These are phyloP conservation scores for Aegilops tauschii DNA, from an alignment of 176 grass and related monocot genomes.

Conservation along the genomic window DNA sequence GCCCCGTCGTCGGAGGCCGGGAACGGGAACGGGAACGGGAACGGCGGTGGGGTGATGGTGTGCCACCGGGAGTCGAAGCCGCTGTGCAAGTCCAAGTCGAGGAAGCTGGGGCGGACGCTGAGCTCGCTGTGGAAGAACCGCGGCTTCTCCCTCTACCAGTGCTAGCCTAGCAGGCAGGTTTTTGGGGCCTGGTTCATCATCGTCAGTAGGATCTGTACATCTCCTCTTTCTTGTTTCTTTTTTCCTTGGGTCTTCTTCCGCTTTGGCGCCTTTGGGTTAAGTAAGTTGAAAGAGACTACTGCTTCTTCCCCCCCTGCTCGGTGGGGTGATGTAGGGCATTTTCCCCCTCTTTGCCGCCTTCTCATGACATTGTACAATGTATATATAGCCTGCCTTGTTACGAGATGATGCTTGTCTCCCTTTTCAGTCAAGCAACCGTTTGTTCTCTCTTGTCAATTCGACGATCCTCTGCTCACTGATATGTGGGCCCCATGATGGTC, in stretches of 20 bases:
- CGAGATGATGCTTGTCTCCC: neutral
- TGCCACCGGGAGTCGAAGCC: constrained; percentile 49
- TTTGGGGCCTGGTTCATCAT: constrained; percentile 6
- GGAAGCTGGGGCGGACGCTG: constrained; percentile 78
- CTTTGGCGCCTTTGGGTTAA: neutral
- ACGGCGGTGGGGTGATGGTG: constrained; percentile 10
- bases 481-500: neutral
- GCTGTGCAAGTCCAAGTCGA: constrained; percentile 79
- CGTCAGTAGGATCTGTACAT: constrained; percentile 46
- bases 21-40: constrained; percentile 17
- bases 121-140: constrained; percentile 86
- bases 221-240: constrained; percentile 31
- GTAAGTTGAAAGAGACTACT: constrained; percentile 11
- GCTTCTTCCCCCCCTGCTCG: constrained; percentile 50
- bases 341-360: constrained; percentile 13
- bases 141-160: constrained; percentile 87
- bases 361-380: constrained; percentile 33
- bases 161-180: constrained; percentile 52
- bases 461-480: neutral
- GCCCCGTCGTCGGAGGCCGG: neutral
- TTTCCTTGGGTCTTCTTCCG: neutral
- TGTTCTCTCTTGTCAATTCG: neutral
- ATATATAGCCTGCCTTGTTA: neutral
- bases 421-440: neutral
- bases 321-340: constrained; percentile 66